These are phyloP conservation scores for Cutaneotrichosporon dermatis DNA, from an alignment of 1,284 basidiomycete genomes.

Conservation along the genomic window DNA sequence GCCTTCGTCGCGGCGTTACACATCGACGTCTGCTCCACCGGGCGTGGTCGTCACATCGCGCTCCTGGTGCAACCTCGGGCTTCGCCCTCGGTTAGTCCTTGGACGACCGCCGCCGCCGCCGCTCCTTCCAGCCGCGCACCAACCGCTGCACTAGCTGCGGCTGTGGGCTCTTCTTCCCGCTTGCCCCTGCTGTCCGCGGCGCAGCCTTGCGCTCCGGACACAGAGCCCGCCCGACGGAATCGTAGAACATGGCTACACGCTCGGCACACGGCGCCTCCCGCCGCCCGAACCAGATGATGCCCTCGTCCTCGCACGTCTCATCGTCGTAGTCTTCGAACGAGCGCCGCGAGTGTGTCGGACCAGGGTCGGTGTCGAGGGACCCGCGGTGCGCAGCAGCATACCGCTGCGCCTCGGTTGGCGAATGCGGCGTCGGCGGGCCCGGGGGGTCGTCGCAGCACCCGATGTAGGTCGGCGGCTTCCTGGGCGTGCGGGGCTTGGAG, in stretches of 20 bases:
- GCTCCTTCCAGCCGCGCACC: not conserved
- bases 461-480: not conserved
- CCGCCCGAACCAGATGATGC: conserved; percentile 15
- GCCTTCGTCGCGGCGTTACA: too few relatives aligned
- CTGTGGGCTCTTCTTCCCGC: not conserved
- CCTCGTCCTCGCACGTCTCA: conserved; percentile 2
- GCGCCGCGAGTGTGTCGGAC: not conserved
- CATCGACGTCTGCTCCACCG: too few relatives aligned
- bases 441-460: not conserved
- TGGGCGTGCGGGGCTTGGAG: not conserved
- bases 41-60: too few relatives aligned
- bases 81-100: not conserved
- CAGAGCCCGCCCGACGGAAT: not conserved
- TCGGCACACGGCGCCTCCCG: not conserved
- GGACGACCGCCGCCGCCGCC: not conserved
- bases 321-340: not conserved
- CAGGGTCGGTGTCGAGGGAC: not conserved
- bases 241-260: conserved; percentile 5
- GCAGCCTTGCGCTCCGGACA: not conserved
- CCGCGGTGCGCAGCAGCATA: not conserved
- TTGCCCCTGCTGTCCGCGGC: not conserved
- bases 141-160: not conserved
- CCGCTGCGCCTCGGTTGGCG: not conserved
- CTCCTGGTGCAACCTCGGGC: too few relatives aligned
- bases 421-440: not conserved